These are phyloP conservation scores for Bacidia rubella DNA, from an alignment of 495 filamentous ascomycete genomes.

Conservation along the genomic window DNA sequence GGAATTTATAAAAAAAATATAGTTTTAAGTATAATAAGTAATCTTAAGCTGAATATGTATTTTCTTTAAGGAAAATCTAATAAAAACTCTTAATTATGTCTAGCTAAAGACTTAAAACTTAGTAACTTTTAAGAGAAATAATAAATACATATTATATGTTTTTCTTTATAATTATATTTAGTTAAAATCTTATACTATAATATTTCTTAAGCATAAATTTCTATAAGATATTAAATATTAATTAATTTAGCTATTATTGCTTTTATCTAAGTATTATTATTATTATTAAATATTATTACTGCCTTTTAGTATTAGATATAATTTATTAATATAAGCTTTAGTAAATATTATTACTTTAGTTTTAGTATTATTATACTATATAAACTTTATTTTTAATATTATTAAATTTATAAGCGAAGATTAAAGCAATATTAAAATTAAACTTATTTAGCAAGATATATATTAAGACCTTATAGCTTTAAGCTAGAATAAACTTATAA, in stretches of 20 bases:
- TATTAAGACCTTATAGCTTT: too few species aligned
- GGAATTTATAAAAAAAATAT: background rate
- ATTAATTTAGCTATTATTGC: slow-evolving; percentile 2
- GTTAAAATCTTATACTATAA: too few species aligned
- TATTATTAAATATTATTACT: too few species aligned
- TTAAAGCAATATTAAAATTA: background rate
- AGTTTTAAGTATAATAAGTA: background rate
- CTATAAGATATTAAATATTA: background rate
- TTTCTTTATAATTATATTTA: too few species aligned
- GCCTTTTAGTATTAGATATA: background rate
- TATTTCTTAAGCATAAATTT: too few species aligned
- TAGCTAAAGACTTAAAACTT: background rate
- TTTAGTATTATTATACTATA: background rate
- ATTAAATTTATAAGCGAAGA: background rate
- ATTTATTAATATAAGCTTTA: background rate
- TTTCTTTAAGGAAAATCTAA: background rate
- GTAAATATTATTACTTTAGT: background rate
- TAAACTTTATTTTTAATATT: background rate
- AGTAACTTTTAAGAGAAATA: background rate
- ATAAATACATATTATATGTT: too few species aligned
- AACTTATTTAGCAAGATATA: background rate
- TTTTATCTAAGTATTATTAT: background rate
- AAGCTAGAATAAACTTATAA: too few species aligned
- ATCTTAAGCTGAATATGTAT: background rate
- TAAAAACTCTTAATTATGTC: background rate